A percentile compares a stretch with the other conserved stretches of the same genome.
phyloP scores from a whole-genome alignment of 2,329 filamentous ascomycete species.

The Arachnopeziza araneosa region DNA sequence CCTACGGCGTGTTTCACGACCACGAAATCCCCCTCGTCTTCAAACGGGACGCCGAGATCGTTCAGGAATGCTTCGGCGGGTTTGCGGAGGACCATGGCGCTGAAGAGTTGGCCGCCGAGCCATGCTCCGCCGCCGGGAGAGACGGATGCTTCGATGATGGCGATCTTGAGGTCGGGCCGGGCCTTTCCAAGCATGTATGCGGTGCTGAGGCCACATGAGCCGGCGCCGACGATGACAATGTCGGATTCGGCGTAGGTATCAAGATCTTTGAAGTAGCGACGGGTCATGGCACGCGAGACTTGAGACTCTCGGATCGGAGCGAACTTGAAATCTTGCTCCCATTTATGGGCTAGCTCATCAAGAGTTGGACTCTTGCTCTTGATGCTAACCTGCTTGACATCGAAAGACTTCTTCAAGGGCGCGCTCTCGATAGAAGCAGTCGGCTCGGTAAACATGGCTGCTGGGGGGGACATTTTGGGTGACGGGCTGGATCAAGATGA shows the following conservation, averaged over 20 bases:
- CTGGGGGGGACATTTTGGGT: constrained; percentile 70
- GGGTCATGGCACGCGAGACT: constrained; percentile 88
- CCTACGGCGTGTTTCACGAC: constrained; percentile 84
- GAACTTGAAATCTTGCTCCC: constrained; percentile 70
- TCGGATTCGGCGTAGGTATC: constrained; percentile 88
- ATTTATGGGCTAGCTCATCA: constrained; percentile 65
- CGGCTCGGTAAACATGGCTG: constrained; percentile 53
- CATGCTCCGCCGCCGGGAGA: constrained; percentile 85
- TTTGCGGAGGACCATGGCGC: constrained; percentile 92
- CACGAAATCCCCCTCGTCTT: constrained; percentile 83
- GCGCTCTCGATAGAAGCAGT: constrained; percentile 28
- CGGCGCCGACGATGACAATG: constrained; percentile 88
- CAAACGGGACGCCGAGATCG: constrained; percentile 77
- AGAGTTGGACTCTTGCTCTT: constrained; percentile 38
- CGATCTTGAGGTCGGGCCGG: constrained; percentile 86
- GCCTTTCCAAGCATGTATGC: constrained; percentile 79
- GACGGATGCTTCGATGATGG: constrained; percentile 83
- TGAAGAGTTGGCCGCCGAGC: constrained; percentile 92
- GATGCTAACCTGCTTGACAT: constrained; percentile 42
- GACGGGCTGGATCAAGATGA: constrained; percentile 29
- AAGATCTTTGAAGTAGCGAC: constrained; percentile 86
- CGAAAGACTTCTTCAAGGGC: constrained; percentile 38
- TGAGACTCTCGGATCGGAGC: constrained; percentile 85
- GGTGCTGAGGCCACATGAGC: constrained; percentile 78
- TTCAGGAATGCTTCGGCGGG: constrained; percentile 79